Base-by-base conservation (phyloP, 352 stramenopile genomes). In the Globisporangium canariense region DNA sequence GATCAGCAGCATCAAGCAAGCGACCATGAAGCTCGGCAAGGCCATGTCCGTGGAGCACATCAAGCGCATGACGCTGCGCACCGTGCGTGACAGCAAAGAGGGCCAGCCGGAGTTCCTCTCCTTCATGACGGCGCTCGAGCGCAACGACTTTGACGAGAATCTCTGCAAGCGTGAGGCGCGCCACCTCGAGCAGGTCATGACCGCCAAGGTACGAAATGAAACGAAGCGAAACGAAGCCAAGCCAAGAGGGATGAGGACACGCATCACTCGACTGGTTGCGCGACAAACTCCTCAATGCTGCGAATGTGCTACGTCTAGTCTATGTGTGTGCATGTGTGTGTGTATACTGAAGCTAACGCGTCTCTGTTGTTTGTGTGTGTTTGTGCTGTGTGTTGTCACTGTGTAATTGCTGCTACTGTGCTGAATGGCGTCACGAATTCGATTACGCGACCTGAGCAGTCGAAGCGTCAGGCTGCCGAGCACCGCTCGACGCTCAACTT, bases 41-140 rank as follows among this genome's bases (percentile, higher is more conserved):
- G 81, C 78, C 61, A 78, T 94, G 60, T 90, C 86, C 60, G 77
- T 89, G 69, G 87, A 93, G 75, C 87, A 96, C 69, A 92, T 96
- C 74, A 94, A 94, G 82, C 86, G 86, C 75, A 96, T 96, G 87
- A 96, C 87, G 71, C 78, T 91, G 78, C 87, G 87, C 68, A 93
- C 86, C 16, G 70, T 93, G 60, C 81, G 82, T 68, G 86, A 95
- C 58, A 78, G 80, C 56, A 94, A 74, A 43, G 86, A 93, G 51
- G 85, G 87, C 1, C 79, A 91, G 62, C 67, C 75, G 11, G 87
- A 96, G 78, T 92, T 91, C 68, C 71, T 92, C 40, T 60, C 82
- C n/a, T 96, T 93, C 73, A 85, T 96, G 66, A 81, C 76, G 30
- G 85, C 85, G 59, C 77, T 96, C 60, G 83, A 92, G 69, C 77